Base-by-base conservation (phyloP, 768 basidiomycete genomes). In the Neoboletus magnificus region DNA sequence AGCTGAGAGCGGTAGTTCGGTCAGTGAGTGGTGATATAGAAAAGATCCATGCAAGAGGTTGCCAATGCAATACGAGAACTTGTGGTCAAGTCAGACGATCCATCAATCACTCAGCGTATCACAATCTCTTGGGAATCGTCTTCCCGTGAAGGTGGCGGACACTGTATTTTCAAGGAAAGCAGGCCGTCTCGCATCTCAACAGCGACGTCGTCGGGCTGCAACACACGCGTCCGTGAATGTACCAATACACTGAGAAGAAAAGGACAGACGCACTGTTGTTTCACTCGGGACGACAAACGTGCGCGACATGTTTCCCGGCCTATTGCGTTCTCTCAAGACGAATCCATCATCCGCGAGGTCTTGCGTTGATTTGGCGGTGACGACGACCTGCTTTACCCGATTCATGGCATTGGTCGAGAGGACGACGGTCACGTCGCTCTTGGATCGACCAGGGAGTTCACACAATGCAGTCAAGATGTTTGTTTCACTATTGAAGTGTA, bases 401-500 rank as follows among this genome's bases (percentile, higher is more conserved):
- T 82, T 89, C 74, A 82, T 80, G 53, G 76, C 67, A 65, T 83
- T 83, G 57, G 80, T 83, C 48, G 80, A 79, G 52, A 91, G 77
- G 48, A 76, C 77, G 71, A 89, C 75, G 56, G 71, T 78, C 50
- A 90, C 62, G 62, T 87, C 82, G 58, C 68, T 68, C 58, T 75
- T 80, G 64, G 78, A 79, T 66, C 88, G 74, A 41, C 88, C 88
- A 4, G 88, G 88, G 30, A 89, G 74, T 70, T 89, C 87, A 65
- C 88, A 79, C 72, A 82, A 76, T 49, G 82, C 83, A 54, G 77
- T 78, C 62, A 88, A 71, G 37, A 76, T 65, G 66, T 77, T 76
- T 48, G 77, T 79, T 33, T 76, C 74, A 36, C 66, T 61, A 65
- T 84, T 78, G 73, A 82, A 86, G 65, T 80, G 76, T 49, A 84